A percentile compares a stretch with the other conserved stretches of the same genome.
Conservation (phyloP, 306 rosid genomes). For the Cucumis hystrix region DNA sequence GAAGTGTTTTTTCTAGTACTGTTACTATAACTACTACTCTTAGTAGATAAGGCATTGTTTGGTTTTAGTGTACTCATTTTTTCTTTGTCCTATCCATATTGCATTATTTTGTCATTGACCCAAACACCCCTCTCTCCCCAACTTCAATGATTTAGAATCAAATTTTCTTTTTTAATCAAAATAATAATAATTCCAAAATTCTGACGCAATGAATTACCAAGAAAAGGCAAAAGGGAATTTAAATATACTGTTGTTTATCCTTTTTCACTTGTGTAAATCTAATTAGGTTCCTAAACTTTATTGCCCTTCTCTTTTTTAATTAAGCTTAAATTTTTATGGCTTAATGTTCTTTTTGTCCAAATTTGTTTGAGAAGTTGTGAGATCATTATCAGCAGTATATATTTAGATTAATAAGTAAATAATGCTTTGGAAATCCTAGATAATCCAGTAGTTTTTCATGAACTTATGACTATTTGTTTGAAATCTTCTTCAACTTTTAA, state of each 20-base stretch:
- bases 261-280: too few species aligned
- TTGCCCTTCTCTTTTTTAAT: background rate
- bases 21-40: background rate
- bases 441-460: too few species aligned
- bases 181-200: background rate
- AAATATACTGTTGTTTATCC: too few species aligned
- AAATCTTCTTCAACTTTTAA: too few species aligned
- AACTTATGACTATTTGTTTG: too few species aligned
- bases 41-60: background rate
- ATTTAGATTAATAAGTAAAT: too few species aligned
- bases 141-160: background rate
- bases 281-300: too few species aligned
- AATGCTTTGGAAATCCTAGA: too few species aligned
- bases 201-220: background rate
- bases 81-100: background rate
- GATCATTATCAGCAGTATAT: too few species aligned
- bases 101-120: slow-evolving; percentile 1
- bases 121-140: background rate
- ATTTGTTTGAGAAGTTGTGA: too few species aligned
- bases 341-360: too few species aligned
- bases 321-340: background rate
- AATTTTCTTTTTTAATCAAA: background rate
- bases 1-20: background rate
- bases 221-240: background rate
- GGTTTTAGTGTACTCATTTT: background rate